These are phyloP conservation scores for Zygosaccharomyces pseudorouxii DNA, from an alignment of 805 yeast genomes.

Conservation along the genomic window DNA sequence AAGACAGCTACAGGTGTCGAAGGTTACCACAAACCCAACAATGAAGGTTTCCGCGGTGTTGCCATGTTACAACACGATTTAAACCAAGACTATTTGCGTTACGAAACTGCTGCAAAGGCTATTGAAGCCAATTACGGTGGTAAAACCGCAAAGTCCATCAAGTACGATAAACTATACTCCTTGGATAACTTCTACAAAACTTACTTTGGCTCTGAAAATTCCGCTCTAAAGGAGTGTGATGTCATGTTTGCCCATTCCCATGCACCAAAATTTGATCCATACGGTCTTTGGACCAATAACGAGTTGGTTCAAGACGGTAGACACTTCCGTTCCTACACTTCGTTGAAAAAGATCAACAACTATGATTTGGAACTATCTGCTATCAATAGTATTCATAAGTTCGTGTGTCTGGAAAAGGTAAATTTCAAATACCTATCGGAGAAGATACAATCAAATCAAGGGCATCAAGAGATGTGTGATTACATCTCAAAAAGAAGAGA, in stretches of 20 bases:
- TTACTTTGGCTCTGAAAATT: constrained; percentile 15
- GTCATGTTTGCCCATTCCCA: constrained; percentile 38
- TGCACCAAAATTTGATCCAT: constrained; percentile 39
- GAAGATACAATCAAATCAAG: constrained; percentile 14
- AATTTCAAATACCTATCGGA: constrained; percentile 23
- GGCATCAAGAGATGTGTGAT: constrained; percentile 23
- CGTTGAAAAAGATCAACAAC: constrained; percentile 18
- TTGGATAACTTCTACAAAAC: constrained; percentile 20
- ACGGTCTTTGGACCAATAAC: constrained; percentile 20
- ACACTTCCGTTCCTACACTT: constrained; percentile 25
- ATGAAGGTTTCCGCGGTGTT: constrained; percentile 51
- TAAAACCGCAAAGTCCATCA: constrained; percentile 8
- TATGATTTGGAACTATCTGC: constrained; percentile 30
- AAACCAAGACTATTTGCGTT: constrained; percentile 46
- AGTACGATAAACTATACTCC: constrained; percentile 19
- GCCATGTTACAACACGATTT: constrained; percentile 80
- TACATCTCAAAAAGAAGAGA: constrained; percentile 22
- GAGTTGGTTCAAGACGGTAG: constrained; percentile 22
- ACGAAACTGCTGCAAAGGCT: constrained; percentile 17
- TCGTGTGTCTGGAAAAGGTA: constrained; percentile 19
- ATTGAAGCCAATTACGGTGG: constrained; percentile 14
- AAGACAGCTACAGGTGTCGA: constrained; percentile 37
- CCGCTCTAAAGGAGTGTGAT: constrained; percentile 17
- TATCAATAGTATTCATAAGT: constrained; percentile 23
- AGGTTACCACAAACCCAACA: constrained; percentile 35